Evolutionary conservation across 768 basidiomycete genomes (phyloP).

Genomic region (Russula emetica): DNA sequence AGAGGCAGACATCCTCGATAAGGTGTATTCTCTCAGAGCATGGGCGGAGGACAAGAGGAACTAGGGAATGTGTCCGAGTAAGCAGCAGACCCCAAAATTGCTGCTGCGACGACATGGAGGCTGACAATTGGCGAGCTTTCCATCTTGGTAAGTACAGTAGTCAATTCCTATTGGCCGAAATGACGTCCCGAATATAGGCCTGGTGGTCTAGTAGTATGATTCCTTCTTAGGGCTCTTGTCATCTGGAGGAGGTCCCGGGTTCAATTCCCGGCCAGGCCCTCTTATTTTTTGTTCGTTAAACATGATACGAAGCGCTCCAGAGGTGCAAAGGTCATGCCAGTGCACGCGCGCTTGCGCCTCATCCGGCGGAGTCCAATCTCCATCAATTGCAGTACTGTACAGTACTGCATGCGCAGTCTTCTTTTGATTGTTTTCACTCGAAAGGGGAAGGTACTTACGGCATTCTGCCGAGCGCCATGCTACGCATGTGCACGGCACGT

Average conservation of each 20-base stretch:
- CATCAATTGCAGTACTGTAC: not conserved
- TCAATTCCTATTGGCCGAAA: not conserved
- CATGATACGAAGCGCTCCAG: no score
- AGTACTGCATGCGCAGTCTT: no score
- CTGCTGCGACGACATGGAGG: not conserved
- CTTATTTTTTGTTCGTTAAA: slow-evolving; percentile 4
- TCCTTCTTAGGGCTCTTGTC: slow-evolving; percentile 23
- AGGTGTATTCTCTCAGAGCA: slow-evolving; percentile 10
- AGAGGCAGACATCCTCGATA: slow-evolving; percentile 25
- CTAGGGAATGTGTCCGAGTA: not conserved
- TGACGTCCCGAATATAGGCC: not conserved
- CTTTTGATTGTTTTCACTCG: no score
- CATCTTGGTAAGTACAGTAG: not conserved
- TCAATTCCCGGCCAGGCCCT: slow-evolving; percentile 81
- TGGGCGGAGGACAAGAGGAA: slow-evolving; percentile 12
- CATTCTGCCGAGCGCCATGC: not conserved
- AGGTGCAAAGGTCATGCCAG: no score
- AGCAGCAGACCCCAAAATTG: not conserved
- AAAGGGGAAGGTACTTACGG: no score
- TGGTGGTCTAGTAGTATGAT: slow-evolving; percentile 29
- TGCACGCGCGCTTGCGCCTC: no score
- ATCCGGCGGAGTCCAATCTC: not conserved
- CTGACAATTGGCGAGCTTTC: slow-evolving; percentile 9
- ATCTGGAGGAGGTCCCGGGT: slow-evolving; percentile 79
- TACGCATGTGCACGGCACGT: not conserved